Percentiles rank a stretch among this genome's conserved stretches.
phyloP scores from a whole-genome alignment of 2,329 filamentous ascomycete species.

The Xylariales sp. region DNA sequence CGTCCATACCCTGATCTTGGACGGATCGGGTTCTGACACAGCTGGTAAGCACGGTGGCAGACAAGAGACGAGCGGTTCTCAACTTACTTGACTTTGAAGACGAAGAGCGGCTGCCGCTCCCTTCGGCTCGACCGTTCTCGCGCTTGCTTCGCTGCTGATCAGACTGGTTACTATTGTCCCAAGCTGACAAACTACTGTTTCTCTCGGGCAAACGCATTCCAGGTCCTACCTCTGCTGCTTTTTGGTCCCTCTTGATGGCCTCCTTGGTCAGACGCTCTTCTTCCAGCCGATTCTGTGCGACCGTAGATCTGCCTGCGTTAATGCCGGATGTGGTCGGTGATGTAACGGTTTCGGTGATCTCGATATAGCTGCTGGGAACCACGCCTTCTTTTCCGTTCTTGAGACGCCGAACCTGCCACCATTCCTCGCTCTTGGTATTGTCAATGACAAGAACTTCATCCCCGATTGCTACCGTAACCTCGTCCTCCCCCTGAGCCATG shows the following conservation, averaged over 20 bases:
- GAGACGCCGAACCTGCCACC: slow-evolving; percentile 91
- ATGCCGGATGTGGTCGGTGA: slow-evolving; percentile 46
- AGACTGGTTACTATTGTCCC: slow-evolving; percentile 62
- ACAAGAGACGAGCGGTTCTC: not conserved
- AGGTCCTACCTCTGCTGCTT: slow-evolving; percentile 70
- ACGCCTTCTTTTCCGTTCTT: slow-evolving; percentile 95
- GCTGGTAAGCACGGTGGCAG: slow-evolving; percentile 12
- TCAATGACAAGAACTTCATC: slow-evolving; percentile 91
- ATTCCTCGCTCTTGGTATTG: slow-evolving; percentile 89
- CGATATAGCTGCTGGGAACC: slow-evolving; percentile 93
- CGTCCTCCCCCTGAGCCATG: slow-evolving; percentile 91
- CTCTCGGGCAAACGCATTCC: slow-evolving; percentile 71
- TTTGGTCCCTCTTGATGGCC: slow-evolving; percentile 64
- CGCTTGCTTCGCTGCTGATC: slow-evolving; percentile 66
- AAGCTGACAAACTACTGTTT: slow-evolving; percentile 70
- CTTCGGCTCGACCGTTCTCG: slow-evolving; percentile 60
- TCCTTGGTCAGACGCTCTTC: slow-evolving; percentile 82
- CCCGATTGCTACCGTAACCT: slow-evolving; percentile 84
- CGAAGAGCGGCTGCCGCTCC: slow-evolving; percentile 41
- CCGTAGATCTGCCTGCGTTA: slow-evolving; percentile 53
- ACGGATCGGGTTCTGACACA: slow-evolving; percentile 68
- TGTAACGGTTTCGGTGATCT: slow-evolving; percentile 67
- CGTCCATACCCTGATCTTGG: slow-evolving; percentile 87
- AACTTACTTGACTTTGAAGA: slow-evolving; percentile 68
- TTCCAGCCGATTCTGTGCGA: slow-evolving; percentile 74